Percentiles rank a stretch among this genome's conserved stretches.
phyloP scores from a whole-genome alignment of 176 grass and related monocot species.

The Juncus inflexus region DNA sequence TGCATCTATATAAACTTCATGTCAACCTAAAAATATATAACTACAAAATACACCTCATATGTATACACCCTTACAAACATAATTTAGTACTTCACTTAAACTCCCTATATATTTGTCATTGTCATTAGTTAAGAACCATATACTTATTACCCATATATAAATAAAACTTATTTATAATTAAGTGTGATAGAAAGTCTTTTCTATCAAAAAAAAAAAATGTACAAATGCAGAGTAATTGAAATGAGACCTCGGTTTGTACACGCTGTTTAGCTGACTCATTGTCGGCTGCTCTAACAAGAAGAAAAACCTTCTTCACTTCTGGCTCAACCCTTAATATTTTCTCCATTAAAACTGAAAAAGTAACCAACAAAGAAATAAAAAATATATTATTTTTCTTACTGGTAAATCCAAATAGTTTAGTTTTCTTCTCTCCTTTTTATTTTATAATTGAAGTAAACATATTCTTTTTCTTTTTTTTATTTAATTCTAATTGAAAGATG shows the following conservation, averaged over 20 bases:
- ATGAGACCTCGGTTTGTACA: neutral
- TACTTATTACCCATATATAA: no score
- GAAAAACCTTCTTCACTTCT: slow-evolving; percentile 44
- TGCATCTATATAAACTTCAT: no score
- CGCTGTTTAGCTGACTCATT: slow-evolving; percentile 38
- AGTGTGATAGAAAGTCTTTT: neutral
- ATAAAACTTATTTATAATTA: neutral
- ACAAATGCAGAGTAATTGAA: neutral
- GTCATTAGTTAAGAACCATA: no score
- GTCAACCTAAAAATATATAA: no score
- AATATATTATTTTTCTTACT: neutral
- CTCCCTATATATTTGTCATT: no score
- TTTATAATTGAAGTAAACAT: no score
- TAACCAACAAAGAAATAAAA: neutral
- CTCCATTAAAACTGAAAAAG: slow-evolving; percentile 73
- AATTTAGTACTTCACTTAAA: no score
- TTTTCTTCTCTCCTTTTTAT: no score
- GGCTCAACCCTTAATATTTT: slow-evolving; percentile 85
- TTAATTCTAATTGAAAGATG: neutral
- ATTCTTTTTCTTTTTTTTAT: no score
- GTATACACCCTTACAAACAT: no score
- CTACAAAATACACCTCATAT: no score
- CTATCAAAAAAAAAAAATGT: neutral
- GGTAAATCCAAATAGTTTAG: neutral
- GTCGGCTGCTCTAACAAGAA: slow-evolving; percentile 2